Base-by-base conservation (phyloP, 352 stramenopile genomes). In the Pythium chondricola region DNA sequence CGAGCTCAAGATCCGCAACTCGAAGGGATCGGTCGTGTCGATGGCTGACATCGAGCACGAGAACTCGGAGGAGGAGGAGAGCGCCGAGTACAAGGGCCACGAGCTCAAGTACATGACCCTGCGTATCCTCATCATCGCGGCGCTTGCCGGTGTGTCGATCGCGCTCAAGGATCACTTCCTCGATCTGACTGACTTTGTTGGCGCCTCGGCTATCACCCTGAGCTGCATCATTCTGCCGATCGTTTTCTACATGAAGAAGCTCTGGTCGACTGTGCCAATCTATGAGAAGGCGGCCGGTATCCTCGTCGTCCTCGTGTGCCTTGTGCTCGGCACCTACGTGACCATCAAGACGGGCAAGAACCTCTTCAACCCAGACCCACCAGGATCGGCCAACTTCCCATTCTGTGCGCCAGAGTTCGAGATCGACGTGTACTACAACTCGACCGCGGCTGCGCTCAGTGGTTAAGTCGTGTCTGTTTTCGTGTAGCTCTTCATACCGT, bases 201-300 rank as follows among this genome's bases (percentile, higher is more conserved):
- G 76, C 24, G 73, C 76, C 2, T 88, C 64, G 46, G 61, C 63
- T 43, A 74, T 82, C 29, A 69, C 73, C 16, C 61, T 82, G 41
- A 67, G 65, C 38, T 88, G 73, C 58, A 83, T 84, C 32, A 76
- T 85, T 38, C 51, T 88, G 35, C 76, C 76, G 7, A 82, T 83
- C 44, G 56, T 71, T 33, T 84, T 88, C 58, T 88, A 88, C 71
- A 54, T 88, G 13, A 86, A 83, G 56, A 65, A 74, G 43, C 68
- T 82, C 49, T 84, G 72, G 71, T 42, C 60, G 30, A 52, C 45
- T n/a, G 75, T 73, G 44, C 54, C 54, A 9, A 21, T 70, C 0
- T 59, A 62, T 36, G 72, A 85, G 52, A 50, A 55, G 17, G 48
- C 55, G 17, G 56, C 59, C 0, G 64, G 64, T 9, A n/a, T 62